Base-by-base conservation (phyloP, 495 filamentous ascomycete genomes). In the Tuber umbilicatum region DNA sequence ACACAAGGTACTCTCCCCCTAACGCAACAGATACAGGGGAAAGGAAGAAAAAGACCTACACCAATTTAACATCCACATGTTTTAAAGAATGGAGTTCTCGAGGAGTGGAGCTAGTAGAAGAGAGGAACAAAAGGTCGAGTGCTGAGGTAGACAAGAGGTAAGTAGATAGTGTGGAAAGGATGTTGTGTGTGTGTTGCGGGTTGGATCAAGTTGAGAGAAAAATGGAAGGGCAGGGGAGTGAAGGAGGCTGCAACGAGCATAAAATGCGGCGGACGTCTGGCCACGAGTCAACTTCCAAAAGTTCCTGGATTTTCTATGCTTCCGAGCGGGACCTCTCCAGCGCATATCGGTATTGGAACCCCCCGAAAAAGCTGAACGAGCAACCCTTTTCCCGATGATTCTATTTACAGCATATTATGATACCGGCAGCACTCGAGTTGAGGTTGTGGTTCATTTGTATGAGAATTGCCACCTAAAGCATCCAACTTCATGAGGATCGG, bases 51-150 rank as follows among this genome's bases (percentile, higher is more conserved):
- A 71, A 37, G 77, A 87, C 92, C 84, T 92, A 95, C 92, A 97
- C 94, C 94, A 98, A 89, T 93, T 93, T 78, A 97, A 83, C 83
- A 98, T 91, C 94, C 93, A 97, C 94, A 98, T 97, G 75, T 83
- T 89, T 77, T 71, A 76, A 71, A 72, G 39, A 47, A 38, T 78
- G 45, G 14, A 50, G 76, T 31, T 50, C 21, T 50, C 19, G 45
- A 50, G 21, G 21, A 7, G 45, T 21, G n/a, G 45, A 50, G 5
- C 19, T 60, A n/a, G 23, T 2, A n/a, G 23, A 50, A 23, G 45
- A n/a, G 47, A 10, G 47, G n/a, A 21, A n/a, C 9, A 12, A n/a
- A 50, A 21, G 7, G 47, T 27, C 47, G 27, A 64, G 12, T 31
- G n/a, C 16, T 70, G 69, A 40, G 31, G 64, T 67, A 74, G 37